Percentiles rank a stretch among this genome's conserved stretches.
Evolutionary conservation across 2,329 filamentous ascomycete genomes (phyloP).

Genomic region (Fusarium nanum): DNA sequence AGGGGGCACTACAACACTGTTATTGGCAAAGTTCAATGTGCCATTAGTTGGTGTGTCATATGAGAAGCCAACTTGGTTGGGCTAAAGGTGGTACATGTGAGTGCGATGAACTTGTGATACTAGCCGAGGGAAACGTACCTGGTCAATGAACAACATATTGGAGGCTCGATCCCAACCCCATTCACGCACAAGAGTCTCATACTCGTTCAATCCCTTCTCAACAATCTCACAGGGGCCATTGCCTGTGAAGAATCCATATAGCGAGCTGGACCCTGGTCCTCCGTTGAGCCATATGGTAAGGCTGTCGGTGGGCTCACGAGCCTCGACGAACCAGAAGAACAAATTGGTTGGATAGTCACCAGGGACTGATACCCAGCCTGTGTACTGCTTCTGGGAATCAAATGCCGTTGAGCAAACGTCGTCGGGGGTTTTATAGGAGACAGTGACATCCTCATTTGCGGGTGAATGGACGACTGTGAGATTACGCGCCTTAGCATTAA

Average conservation of each 20-base stretch:
- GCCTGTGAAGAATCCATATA: constrained; percentile 73
- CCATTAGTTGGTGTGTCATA: constrained; percentile 73
- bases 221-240: constrained; percentile 66
- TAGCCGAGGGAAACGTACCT: constrained; percentile 52
- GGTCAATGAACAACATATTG: constrained; percentile 68
- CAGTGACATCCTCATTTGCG: constrained; percentile 70
- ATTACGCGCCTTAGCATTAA: constrained; percentile 51
- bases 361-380: constrained; percentile 74
- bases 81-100: constrained; percentile 57
- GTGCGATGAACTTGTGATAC: constrained; percentile 1
- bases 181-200: constrained; percentile 67
- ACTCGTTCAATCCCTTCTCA: constrained; percentile 59
- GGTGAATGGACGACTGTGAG: constrained; percentile 70
- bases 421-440: constrained; percentile 72
- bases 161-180: constrained; percentile 73
- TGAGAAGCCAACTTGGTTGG: constrained; percentile 76
- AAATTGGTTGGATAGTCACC: constrained; percentile 64
- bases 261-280: constrained; percentile 72
- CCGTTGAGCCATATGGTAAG: constrained; percentile 74
- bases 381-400: constrained; percentile 73
- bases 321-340: constrained; percentile 64
- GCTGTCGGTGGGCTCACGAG: constrained; percentile 56
- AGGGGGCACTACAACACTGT: constrained; percentile 49
- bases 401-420: constrained; percentile 75
- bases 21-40: constrained; percentile 62